These are phyloP conservation scores for Globisporangium splendens DNA, from an alignment of 352 stramenopile species.

Conservation along the genomic window DNA sequence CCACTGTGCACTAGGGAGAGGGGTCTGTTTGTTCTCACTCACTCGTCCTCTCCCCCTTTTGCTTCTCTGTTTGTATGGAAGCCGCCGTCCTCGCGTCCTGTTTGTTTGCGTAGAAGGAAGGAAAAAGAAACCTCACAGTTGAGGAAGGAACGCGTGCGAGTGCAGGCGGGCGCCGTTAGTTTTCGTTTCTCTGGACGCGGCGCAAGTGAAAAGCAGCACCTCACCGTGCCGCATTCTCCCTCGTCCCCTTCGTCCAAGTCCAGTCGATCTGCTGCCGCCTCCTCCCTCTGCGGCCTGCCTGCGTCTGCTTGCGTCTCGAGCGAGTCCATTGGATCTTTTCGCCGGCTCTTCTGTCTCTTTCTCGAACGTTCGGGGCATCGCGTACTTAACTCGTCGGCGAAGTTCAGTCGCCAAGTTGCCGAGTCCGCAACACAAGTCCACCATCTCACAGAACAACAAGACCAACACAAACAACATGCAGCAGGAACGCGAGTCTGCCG, in stretches of 20 bases:
- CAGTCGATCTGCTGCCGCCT: background rate
- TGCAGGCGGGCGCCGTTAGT: conserved; percentile 27
- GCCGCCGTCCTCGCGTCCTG: too few species aligned
- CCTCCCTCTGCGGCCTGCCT: too few species aligned
- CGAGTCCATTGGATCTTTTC: conserved; percentile 1
- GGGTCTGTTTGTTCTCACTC: too few species aligned
- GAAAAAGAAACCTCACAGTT: background rate
- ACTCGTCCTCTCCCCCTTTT: background rate
- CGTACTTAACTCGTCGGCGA: too few species aligned
- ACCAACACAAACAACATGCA: conserved; percentile 43
- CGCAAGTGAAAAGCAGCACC: conserved; percentile 20
- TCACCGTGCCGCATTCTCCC: too few species aligned
- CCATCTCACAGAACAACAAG: background rate
- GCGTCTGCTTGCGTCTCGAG: background rate
- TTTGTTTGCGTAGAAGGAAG: too few species aligned
- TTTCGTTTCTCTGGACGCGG: conserved; percentile 60
- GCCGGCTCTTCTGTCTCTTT: conserved; percentile 2
- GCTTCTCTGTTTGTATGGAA: background rate
- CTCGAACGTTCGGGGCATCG: conserved; percentile 3
- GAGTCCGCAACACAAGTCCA: background rate
- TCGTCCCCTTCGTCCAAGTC: too few species aligned
- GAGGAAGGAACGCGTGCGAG: too few species aligned
- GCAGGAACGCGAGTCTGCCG: conserved; percentile 73
- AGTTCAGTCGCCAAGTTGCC: conserved; percentile 5
- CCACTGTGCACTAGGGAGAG: too few species aligned